These are phyloP conservation scores for Aciculosporium take DNA, from an alignment of 2,329 filamentous ascomycete genomes.

Conservation along the genomic window DNA sequence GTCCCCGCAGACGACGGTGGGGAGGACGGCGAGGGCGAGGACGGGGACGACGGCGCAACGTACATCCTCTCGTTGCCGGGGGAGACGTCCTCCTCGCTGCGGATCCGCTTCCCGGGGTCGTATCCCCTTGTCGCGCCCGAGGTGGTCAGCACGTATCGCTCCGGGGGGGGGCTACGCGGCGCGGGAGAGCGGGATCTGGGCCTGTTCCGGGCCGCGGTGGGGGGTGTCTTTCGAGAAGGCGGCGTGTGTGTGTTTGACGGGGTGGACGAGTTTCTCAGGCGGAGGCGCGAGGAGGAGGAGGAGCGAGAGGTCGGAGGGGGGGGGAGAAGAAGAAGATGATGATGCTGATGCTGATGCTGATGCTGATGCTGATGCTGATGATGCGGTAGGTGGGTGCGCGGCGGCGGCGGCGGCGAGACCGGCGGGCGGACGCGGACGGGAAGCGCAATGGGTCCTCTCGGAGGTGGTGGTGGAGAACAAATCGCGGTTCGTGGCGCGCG, in stretches of 20 bases:
- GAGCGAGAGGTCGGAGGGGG: constrained; percentile 8
- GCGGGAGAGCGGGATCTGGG: constrained; percentile 58
- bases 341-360: neutral
- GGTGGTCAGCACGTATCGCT: constrained; percentile 69
- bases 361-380: neutral
- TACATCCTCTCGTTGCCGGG: constrained; percentile 56
- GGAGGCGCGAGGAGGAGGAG: constrained; percentile 19
- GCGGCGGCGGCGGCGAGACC: constrained; percentile 7
- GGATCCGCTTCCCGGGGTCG: constrained; percentile 51
- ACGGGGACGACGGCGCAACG: no score
- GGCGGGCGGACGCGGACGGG: constrained; percentile 23
- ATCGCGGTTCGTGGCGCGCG: constrained; percentile 75
- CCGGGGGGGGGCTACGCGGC: constrained; percentile 57
- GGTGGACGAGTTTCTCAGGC: constrained; percentile 55
- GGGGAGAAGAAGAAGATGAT: neutral
- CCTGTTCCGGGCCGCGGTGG: constrained; percentile 52
- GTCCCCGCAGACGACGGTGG: neutral
- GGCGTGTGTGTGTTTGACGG: constrained; percentile 81
- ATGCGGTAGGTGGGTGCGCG: constrained; percentile 33
- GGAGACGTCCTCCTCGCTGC: constrained; percentile 38
- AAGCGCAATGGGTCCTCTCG: constrained; percentile 55
- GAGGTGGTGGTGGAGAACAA: constrained; percentile 66
- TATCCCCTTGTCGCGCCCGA: constrained; percentile 66
- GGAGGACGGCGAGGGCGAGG: no score
- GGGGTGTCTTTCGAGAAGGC: constrained; percentile 54